Evolutionary conservation across 2,329 filamentous ascomycete species (phyloP).

Genomic region (Aspergillus ruber): DNA sequence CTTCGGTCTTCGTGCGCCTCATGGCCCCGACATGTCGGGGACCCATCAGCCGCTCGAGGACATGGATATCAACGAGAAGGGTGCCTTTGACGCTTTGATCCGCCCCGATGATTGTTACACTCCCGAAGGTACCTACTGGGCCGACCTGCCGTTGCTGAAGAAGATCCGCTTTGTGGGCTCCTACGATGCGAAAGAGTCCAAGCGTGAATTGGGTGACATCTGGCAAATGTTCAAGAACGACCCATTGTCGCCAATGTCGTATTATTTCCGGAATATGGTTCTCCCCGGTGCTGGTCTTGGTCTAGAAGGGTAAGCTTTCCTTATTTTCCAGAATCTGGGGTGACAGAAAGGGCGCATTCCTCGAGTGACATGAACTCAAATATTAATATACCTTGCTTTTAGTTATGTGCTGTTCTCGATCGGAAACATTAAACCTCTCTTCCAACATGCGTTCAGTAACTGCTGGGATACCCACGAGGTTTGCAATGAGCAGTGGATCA

Average conservation of each 20-base stretch:
- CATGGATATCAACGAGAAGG: conserved; percentile 54
- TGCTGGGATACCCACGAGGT: conserved; percentile 67
- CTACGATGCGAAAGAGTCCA: conserved; percentile 65
- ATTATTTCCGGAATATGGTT: conserved; percentile 86
- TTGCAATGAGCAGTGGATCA: conserved; percentile 74
- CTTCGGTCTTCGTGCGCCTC: conserved; percentile 38
- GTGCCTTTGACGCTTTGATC: conserved; percentile 70
- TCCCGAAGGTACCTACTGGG: conserved; percentile 81
- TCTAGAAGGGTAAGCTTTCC: conserved; percentile 60
- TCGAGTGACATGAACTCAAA: not conserved
- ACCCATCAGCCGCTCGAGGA: conserved; percentile 38
- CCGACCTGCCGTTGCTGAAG: conserved; percentile 67
- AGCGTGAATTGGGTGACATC: conserved; percentile 59
- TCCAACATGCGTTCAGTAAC: conserved; percentile 63
- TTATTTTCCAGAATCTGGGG: not conserved
- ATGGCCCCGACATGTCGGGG: conserved; percentile 43
- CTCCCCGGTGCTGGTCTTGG: conserved; percentile 87
- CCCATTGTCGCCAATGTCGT: conserved; percentile 73
- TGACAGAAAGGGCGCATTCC: not conserved
- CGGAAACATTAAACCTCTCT: conserved; percentile 81
- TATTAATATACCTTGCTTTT: not conserved
- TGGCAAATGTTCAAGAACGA: conserved; percentile 80
- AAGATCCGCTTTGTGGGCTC: conserved; percentile 68
- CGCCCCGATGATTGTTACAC: conserved; percentile 86
- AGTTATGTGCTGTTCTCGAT: conserved; percentile 96